Conservation (phyloP, 768 basidiomycete genomes). For the Trametes maxima region DNA sequence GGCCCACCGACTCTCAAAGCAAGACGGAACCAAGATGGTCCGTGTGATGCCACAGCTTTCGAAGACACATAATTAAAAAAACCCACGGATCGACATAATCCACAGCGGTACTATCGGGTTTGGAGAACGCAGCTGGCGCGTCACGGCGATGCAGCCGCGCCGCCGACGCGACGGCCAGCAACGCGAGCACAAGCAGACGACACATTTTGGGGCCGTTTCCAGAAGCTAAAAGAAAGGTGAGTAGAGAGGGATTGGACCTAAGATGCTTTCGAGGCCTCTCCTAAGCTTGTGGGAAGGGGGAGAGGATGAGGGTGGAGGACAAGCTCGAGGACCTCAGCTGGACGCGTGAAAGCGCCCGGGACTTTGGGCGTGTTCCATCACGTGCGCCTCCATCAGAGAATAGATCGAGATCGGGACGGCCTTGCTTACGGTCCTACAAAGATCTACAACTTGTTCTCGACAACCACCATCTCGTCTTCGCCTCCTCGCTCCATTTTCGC, state of each 20-base stretch:
- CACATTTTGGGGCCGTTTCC: background rate
- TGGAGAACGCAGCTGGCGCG: constrained; percentile 22
- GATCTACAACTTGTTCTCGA: background rate
- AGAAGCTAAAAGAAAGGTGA: background rate
- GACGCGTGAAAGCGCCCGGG: background rate
- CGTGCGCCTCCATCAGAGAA: background rate
- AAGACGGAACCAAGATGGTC: no score
- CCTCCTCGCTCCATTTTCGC: no score
- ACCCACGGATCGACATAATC: constrained; percentile 52
- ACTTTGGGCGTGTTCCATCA: background rate
- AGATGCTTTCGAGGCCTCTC: background rate
- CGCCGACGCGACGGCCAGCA: background rate
- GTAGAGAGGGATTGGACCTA: background rate
- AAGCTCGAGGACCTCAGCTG: background rate
- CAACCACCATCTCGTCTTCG: background rate
- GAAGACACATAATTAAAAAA: no score
- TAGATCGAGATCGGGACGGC: background rate
- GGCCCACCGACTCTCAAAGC: no score
- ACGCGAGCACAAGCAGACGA: background rate
- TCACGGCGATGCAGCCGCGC: constrained; percentile 13
- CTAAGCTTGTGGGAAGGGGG: background rate
- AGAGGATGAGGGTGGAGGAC: background rate
- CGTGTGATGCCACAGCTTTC: no score
- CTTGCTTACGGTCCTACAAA: background rate
- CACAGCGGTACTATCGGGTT: constrained; percentile 40